Percentiles rank a stretch among this genome's conserved stretches.
Conservation (phyloP, 2,329 filamentous ascomycete genomes). For the Colletotrichum zoysiae region DNA sequence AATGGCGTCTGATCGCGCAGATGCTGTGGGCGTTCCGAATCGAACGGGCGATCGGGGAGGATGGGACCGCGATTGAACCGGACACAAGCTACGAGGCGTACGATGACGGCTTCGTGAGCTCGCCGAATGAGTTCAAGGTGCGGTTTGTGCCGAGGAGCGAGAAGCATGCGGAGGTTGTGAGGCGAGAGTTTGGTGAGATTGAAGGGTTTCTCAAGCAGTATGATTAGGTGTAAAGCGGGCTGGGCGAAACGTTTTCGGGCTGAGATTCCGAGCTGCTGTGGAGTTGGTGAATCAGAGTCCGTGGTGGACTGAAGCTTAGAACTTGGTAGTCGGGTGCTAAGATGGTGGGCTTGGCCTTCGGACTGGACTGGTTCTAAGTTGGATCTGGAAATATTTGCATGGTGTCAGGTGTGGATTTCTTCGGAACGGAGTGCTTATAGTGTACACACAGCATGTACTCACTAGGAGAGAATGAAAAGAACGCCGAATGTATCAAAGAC, state of each 20-base stretch:
- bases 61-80: neutral
- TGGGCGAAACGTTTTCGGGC: neutral
- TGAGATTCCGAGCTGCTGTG: neutral
- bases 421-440: too few species aligned
- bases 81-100: conserved; percentile 24
- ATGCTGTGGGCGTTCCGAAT: conserved; percentile 61
- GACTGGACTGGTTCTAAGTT: neutral
- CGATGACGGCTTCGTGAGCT: conserved; percentile 16
- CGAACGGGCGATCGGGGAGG: neutral
- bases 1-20: conserved; percentile 54
- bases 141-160: conserved; percentile 27
- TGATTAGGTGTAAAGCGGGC: neutral
- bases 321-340: neutral
- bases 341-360: neutral
- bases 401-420: too few species aligned
- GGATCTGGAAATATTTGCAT: neutral
- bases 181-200: neutral
- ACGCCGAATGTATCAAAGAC: too few species aligned
- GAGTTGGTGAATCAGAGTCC: neutral
- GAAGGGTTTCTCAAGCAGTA: conserved; percentile 16
- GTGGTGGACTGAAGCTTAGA: neutral
- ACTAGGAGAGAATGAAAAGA: too few species aligned
- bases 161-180: conserved; percentile 11
- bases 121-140: conserved; percentile 23
- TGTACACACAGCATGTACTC: too few species aligned